Percentiles rank a stretch among this genome's conserved stretches.
These are phyloP conservation scores for Globisporangium spinosum DNA, from an alignment of 352 stramenopile species.

Conservation along the genomic window DNA sequence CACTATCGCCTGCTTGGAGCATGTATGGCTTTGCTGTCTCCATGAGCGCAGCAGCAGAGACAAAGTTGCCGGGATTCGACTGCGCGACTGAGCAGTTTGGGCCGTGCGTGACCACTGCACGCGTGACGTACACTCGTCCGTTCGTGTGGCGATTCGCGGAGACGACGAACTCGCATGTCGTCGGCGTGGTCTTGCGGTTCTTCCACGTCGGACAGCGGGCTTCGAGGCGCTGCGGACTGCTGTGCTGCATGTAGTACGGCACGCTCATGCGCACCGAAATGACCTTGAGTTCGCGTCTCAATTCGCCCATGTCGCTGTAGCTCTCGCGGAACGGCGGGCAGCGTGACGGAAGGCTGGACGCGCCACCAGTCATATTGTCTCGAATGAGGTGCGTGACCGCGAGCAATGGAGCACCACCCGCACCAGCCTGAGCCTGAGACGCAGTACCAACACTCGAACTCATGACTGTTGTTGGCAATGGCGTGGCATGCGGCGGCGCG, in stretches of 20 bases:
- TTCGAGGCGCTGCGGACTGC: conserved; percentile 73
- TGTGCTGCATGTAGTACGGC: conserved; percentile 83
- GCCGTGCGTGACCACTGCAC: conserved; percentile 47
- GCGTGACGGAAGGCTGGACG: conserved; percentile 7
- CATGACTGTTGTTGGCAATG: not conserved
- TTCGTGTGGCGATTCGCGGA: conserved; percentile 76
- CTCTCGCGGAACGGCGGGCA: conserved; percentile 69
- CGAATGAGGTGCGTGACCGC: conserved; percentile 10
- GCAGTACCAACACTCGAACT: not conserved
- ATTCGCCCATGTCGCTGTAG: conserved; percentile 71
- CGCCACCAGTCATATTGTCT: not conserved
- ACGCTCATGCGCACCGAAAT: conserved; percentile 64
- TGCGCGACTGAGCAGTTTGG: conserved; percentile 45
- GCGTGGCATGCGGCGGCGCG: not conserved
- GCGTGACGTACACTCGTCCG: conserved; percentile 67
- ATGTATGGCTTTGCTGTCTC: conserved; percentile 76
- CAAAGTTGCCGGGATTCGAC: conserved; percentile 35
- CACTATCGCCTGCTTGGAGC: conserved; percentile 40
- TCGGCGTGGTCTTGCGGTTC: conserved; percentile 47
- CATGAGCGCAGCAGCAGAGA: conserved; percentile 67
- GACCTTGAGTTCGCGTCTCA: conserved; percentile 71
- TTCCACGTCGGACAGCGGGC: conserved; percentile 77
- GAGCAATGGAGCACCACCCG: not conserved
- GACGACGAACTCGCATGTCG: conserved; percentile 64
- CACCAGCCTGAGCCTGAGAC: not conserved